These are phyloP conservation scores for Plasmodium relictum DNA, from an alignment of 169 alveolate species.

Conservation along the genomic window DNA sequence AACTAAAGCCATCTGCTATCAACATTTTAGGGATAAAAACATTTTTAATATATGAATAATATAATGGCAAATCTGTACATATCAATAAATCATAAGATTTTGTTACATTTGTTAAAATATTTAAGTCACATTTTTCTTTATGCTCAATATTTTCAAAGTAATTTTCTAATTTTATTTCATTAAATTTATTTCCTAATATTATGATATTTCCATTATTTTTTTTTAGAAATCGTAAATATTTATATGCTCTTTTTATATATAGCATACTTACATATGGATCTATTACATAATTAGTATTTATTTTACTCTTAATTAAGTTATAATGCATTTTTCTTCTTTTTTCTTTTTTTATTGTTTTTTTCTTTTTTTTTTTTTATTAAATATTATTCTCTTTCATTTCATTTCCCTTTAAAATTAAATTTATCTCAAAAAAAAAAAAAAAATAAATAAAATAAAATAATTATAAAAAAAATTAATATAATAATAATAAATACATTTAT, in stretches of 20 bases:
- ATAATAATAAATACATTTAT: not conserved
- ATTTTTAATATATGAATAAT: conserved; percentile 80
- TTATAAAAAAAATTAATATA: not conserved
- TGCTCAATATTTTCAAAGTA: conserved; percentile 40
- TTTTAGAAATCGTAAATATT: conserved; percentile 79
- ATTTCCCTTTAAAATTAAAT: not conserved
- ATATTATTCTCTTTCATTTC: no score
- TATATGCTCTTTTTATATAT: conserved; percentile 82
- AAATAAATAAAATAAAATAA: not conserved
- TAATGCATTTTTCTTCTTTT: conserved; percentile 35
- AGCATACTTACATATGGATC: conserved; percentile 85
- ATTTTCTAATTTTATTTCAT: conserved; percentile 68
- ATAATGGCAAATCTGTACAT: conserved; percentile 84
- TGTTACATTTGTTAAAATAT: conserved; percentile 78
- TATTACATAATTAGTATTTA: conserved; percentile 80
- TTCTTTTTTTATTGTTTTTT: not conserved
- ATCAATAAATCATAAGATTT: conserved; percentile 80
- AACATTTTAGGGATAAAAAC: conserved; percentile 84
- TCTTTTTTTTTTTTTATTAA: not conserved
- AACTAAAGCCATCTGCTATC: conserved; percentile 78
- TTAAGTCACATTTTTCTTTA: conserved; percentile 70
- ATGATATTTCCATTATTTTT: conserved; percentile 81
- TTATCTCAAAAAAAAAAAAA: no score
- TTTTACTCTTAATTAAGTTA: conserved; percentile 76
- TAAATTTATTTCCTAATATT: conserved; percentile 80